phyloP scores from a whole-genome alignment of 257 asterid species.

The Nicotiana attenuata region DNA sequence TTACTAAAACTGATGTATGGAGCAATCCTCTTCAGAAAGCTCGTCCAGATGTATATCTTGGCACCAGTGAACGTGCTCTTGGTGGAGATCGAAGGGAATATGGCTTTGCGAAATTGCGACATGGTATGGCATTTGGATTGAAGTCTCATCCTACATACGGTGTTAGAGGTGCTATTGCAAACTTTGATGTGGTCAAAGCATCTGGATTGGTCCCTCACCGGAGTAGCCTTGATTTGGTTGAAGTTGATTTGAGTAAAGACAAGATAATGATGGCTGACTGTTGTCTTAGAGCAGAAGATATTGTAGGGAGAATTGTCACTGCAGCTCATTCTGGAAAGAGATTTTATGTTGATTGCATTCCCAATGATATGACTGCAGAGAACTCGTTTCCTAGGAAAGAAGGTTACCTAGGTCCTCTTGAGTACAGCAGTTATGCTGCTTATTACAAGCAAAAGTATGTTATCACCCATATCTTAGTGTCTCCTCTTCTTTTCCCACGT shows the following conservation, averaged over 20 bases:
- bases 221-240: conserved; percentile 34
- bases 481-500: conserved; percentile 10
- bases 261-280: conserved; percentile 82
- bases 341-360: conserved; percentile 91
- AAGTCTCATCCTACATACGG: conserved; percentile 95
- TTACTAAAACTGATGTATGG: conserved; percentile 75
- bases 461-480: conserved; percentile 10
- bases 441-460: conserved; percentile 95
- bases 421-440: conserved; percentile 93
- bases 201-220: conserved; percentile 75
- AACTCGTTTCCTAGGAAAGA: conserved; percentile 97
- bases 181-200: conserved; percentile 92
- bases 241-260: conserved; percentile 35
- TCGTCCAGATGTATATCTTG: conserved; percentile 96
- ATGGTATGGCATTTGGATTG: conserved; percentile 73
- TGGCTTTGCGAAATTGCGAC: conserved; percentile 89
- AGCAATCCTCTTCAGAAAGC: conserved; percentile 94
- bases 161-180: conserved; percentile 93
- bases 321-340: conserved; percentile 99
- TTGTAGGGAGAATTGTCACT: conserved; percentile 81
- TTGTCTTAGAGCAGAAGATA: conserved; percentile 50
- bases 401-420: conserved; percentile 98
- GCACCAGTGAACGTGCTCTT: conserved; percentile 85
- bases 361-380: conserved; percentile 91
- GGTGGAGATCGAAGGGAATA: conserved; percentile 98